Percentiles rank a stretch among this genome's conserved stretches.
phyloP scores from a whole-genome alignment of 768 basidiomycete species.

The Trametes meyenii region DNA sequence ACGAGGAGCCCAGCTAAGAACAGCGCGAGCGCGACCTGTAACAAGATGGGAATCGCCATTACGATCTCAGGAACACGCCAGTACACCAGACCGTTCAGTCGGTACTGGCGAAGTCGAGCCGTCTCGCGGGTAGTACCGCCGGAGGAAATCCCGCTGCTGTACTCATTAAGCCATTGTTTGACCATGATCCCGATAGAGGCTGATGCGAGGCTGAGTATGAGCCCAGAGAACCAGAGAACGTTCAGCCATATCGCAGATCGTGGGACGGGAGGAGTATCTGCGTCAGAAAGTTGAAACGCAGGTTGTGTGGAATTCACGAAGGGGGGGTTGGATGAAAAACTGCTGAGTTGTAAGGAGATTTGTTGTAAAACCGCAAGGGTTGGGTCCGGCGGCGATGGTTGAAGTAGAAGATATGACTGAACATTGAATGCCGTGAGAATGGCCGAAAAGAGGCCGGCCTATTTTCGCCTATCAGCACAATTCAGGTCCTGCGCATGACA shows the following conservation, averaged over 20 bases:
- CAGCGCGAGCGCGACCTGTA: conserved; percentile 24
- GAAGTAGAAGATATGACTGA: conserved; percentile 24
- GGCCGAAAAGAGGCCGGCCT: conserved; percentile 34
- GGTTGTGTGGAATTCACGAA: conserved; percentile 19
- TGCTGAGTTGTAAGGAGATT: conserved; percentile 15
- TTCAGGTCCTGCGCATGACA: not conserved
- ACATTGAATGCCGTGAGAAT: conserved; percentile 31
- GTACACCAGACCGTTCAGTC: conserved; percentile 17
- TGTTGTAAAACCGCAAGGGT: not conserved
- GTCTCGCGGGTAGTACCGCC: not conserved
- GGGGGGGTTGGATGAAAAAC: conserved; percentile 6
- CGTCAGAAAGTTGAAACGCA: not conserved
- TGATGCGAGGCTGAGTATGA: conserved; percentile 29
- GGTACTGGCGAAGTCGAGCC: conserved; percentile 22
- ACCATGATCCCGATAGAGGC: conserved; percentile 33
- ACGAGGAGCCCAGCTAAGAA: conserved; percentile 27
- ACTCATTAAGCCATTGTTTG: conserved; percentile 33
- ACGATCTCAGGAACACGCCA: conserved; percentile 25
- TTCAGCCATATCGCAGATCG: conserved; percentile 12
- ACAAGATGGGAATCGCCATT: conserved; percentile 19
- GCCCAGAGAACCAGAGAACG: conserved; percentile 30
- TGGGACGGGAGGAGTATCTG: not conserved
- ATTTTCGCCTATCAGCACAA: not conserved
- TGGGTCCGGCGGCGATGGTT: conserved; percentile 8
- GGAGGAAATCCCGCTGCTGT: not conserved